Evolutionary conservation across 805 yeast species (phyloP), one percentile per base, ranked within the genome.

Genomic region (Sungouiella blattae): DNA sequence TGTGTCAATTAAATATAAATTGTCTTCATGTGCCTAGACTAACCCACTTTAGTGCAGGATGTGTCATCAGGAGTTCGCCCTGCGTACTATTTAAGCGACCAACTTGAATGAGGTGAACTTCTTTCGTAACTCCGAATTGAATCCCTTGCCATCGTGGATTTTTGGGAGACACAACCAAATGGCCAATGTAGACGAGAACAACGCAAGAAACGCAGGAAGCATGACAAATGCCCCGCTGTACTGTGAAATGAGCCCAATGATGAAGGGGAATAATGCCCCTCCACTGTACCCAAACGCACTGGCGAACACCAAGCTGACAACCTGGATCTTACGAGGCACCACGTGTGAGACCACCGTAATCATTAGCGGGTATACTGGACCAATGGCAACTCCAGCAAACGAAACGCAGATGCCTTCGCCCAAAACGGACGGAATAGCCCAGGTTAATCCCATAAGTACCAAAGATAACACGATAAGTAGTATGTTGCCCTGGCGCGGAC

Each of bases 321-420:
- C 67, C 49, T 71, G 76, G 37, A 74, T 72, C 52, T 68, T 73
- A 36, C 78, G 53, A 4, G 80, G 80, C 12, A 75, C 44, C 22
- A 74, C 41, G 37, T 60, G 58, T 1, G 73, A 64, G 6, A 69
- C 59, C 8, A 69, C 49, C 0, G 74, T 59, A 27, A 75, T 55
- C 72, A 73, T 61, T 44, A 75, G 55, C n/a, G 70, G 73, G 55
- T 80, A 83, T 23, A 77, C 61, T 1, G 89, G 89, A 0, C 89
- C 91, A 25, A 79, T 71, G 46, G 72, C 73, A 2, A 78, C 52
- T 2, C 89, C 91, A 18, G 74, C 64, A 1, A 72, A 35, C 4
- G 80, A 59, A 20, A 71, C 67, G 33, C 65, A 60, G 1, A 73
- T 59, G 4, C 77, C 77, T 20, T 74, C 74, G 3, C 55, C 73